Percentiles rank a stretch among this genome's conserved stretches.
Evolutionary conservation across 495 filamentous ascomycete species (phyloP).

Genomic region (Clavariopsis aquatica): DNA sequence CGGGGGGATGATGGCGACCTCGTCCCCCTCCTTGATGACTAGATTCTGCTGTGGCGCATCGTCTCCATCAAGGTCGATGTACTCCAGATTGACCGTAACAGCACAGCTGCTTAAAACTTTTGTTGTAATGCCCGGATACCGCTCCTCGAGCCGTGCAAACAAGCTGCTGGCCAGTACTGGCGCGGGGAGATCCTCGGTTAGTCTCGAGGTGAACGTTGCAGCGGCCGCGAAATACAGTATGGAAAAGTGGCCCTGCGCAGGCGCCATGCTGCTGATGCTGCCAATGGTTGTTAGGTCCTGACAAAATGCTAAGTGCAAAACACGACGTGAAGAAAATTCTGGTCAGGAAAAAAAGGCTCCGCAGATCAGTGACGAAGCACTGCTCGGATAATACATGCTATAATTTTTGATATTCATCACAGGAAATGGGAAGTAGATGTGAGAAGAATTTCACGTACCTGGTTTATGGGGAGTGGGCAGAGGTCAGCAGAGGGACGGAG

Average conservation of each 20-base stretch:
- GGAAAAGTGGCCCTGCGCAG: constrained; percentile 42
- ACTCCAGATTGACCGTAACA: constrained; percentile 83
- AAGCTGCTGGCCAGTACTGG: constrained; percentile 49
- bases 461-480: not conserved
- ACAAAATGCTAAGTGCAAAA: not conserved
- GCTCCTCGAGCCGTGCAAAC: constrained; percentile 70
- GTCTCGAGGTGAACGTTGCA: constrained; percentile 26
- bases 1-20: constrained; percentile 95
- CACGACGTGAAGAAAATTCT: not conserved
- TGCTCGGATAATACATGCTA: constrained; percentile 73
- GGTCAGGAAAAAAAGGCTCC: constrained; percentile 32
- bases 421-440: not conserved
- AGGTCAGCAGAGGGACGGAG: not conserved
- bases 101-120: constrained; percentile 75
- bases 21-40: constrained; percentile 72
- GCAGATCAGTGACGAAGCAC: constrained; percentile 41
- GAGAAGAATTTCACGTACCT: constrained; percentile 13
- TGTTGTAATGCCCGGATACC: constrained; percentile 75
- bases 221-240: constrained; percentile 39
- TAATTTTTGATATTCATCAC: constrained; percentile 49
- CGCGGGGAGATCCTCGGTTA: constrained; percentile 61
- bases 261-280: constrained; percentile 86
- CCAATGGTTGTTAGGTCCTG: constrained; percentile 54
- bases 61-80: constrained; percentile 69
- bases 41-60: constrained; percentile 44